These are phyloP conservation scores for Rhizophagus prolifer DNA, from an alignment of 192 early-diverging fungal genomes.

Conservation along the genomic window DNA sequence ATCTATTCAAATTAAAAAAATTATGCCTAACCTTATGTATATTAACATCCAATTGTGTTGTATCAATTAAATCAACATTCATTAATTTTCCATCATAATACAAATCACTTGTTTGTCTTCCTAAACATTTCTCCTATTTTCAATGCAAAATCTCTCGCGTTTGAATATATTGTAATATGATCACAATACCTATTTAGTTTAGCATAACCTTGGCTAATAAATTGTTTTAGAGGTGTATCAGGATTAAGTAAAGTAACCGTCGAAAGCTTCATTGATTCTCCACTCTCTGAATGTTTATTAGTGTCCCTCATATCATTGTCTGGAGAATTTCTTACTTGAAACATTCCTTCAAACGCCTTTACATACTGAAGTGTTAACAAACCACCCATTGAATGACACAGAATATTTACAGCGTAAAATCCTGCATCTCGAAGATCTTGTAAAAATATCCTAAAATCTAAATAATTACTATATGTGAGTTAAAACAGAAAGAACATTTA, in stretches of 20 bases:
- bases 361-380: background rate
- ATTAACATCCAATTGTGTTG: conserved; percentile 42
- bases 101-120: conserved; percentile 35
- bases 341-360: background rate
- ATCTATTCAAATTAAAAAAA: conserved; percentile 43
- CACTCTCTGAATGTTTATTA: background rate
- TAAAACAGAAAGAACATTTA: background rate
- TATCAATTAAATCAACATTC: conserved; percentile 45
- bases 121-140: conserved; percentile 32
- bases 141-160: conserved; percentile 38
- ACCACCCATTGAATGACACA: conserved; percentile 43
- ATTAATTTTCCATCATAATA: conserved; percentile 32
- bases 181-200: conserved; percentile 37
- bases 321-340: background rate
- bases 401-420: conserved; percentile 37
- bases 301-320: no score
- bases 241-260: conserved; percentile 42
- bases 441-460: conserved; percentile 39
- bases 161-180: conserved; percentile 41
- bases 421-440: conserved; percentile 36
- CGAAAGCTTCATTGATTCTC: conserved; percentile 31
- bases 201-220: conserved; percentile 38
- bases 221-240: conserved; percentile 34
- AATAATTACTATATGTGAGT: background rate
- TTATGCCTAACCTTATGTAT: conserved; percentile 45